Base-by-base conservation (phyloP, 2,329 filamentous ascomycete species). In the Ophiostoma piceae region DNA sequence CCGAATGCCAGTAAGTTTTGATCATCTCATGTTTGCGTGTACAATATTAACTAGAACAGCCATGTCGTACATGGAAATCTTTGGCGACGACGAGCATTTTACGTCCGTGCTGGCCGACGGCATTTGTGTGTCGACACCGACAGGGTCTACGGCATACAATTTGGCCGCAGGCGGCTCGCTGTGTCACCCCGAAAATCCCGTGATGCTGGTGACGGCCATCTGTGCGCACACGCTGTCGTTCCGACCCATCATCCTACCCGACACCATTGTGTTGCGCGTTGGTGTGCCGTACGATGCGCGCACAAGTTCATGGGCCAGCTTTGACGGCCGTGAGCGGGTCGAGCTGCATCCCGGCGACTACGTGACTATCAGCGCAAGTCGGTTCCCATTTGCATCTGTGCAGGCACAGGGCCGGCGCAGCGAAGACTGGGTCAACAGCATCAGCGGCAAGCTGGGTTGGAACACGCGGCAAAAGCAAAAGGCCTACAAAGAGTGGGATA, bases 211-310 rank as follows among this genome's bases (percentile, higher is more conserved):
- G 6, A 97, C 94, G 0, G 91, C 94, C 67, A 97, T 98, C 70
- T 97, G 94, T 77, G 92, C 95, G 1, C 94, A 98, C 79, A 97
- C 94, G 0, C 84, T 98, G 2, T 96, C 92, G 2, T 98, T 98
- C 84, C 86, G 95, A 12, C 94, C 94, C n/a, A 95, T 98, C 75
- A 95, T 98, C 76, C 84, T 98, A 2, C 95, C 95, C 0, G 95
- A 99, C 79, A 97, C 94, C 0, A 96, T 98, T 72, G 94, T 98
- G 0, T 83, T 99, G 71, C 88, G 95, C 51, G 85, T 97, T 22
- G 95, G 94, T 12, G 94, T 98, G n/a, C 95, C 95, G 0, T 98
- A 97, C 78, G 90, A 96, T 78, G 92, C 94, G 9, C 85, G 95
- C 67, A 93, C 92, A 4, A 90, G 88, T 74, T 94, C 91, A 57